Base-by-base conservation (phyloP, 1,284 basidiomycete species). In the Cutaneotrichosporon dermatis region DNA sequence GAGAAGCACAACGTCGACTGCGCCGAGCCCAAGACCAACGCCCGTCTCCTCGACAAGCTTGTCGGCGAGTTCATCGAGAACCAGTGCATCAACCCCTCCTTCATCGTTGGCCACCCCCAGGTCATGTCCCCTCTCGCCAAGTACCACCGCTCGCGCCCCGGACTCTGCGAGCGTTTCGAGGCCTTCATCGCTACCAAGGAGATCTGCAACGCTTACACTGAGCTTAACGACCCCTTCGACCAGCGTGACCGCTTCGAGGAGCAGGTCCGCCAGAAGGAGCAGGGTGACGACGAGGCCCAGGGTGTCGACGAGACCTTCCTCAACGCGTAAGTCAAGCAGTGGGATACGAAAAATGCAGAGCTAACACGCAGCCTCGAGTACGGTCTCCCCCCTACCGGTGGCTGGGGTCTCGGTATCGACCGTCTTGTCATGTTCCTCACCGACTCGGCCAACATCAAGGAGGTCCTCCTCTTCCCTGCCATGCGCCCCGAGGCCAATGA, bases 111-210 rank as follows among this genome's bases (percentile, higher is more conserved):
- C 34, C 95, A 99, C 79, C 95, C 95, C 46, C 94, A 98, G 82
- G 91, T 99, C 70, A 99, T 99, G 95, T 97, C 93, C 4, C 95
- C 95, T 7, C 85, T 99, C 25, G 96, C 95, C 76, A 97, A 97
- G 81, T 90, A 89, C 83, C 91, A 96, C 79, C 88, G 93, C 63
- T 90, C 89, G 15, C 86, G 90, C 49, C 89, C 91, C 0, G 96
- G 96, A 46, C 83, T 99, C 10, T 98, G 94, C 79, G 95, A 99
- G 80, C 90, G 95, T 67, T 99, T 99, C 82, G 95, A 99, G 78
- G 92, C 86, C 6, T 99, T 99, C 83, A 86, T 99, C 82, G 96
- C 93, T 53, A 93, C 92, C 66, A 97, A 97, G 84, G 95, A 98
- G 80, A 89, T 98, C 78, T 94, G 91, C 82, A 96, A 96, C 71